Evolutionary conservation across 2,329 filamentous ascomycete species (phyloP).

Genomic region (Ophiostoma himal-ulmi): DNA sequence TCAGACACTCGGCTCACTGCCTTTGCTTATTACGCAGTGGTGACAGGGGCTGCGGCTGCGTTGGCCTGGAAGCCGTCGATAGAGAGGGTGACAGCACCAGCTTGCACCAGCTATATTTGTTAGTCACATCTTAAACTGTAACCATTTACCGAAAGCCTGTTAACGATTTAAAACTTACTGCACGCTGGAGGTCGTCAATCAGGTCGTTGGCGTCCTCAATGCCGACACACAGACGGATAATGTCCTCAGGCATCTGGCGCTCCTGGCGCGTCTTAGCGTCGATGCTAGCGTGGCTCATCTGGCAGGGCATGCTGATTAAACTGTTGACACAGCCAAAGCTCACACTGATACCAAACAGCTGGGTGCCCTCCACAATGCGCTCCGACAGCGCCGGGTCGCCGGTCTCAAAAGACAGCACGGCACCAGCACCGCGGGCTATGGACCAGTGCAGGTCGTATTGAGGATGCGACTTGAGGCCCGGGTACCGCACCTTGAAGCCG

Average conservation of each 20-base stretch:
- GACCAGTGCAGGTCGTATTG: constrained; percentile 96
- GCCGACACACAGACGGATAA: constrained; percentile 90
- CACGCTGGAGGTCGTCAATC: constrained; percentile 85
- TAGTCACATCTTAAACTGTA: neutral
- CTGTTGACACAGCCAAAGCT: constrained; percentile 98
- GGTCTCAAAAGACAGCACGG: constrained; percentile 93
- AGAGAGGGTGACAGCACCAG: constrained; percentile 82
- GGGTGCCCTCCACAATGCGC: constrained; percentile 87
- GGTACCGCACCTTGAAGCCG: constrained; percentile 93
- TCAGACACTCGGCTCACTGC: neutral
- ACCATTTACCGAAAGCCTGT: no score
- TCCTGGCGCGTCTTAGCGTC: constrained; percentile 88
- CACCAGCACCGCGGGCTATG: constrained; percentile 88
- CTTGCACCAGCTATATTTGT: constrained; percentile 69
- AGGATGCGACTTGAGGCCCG: constrained; percentile 86
- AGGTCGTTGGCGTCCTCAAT: constrained; percentile 91
- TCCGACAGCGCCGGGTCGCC: constrained; percentile 78
- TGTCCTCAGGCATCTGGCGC: constrained; percentile 90
- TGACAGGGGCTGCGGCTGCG: constrained; percentile 4
- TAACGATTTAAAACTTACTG: constrained; percentile 55
- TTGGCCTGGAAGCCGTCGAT: constrained; percentile 72
- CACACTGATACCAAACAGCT: constrained; percentile 90
- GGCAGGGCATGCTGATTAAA: constrained; percentile 97
- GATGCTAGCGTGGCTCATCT: constrained; percentile 98
- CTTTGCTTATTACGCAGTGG: neutral